Percentiles rank a stretch among this genome's conserved stretches.
These are phyloP conservation scores for Daedaleopsis nitida DNA, from an alignment of 768 basidiomycete species.

Conservation along the genomic window DNA sequence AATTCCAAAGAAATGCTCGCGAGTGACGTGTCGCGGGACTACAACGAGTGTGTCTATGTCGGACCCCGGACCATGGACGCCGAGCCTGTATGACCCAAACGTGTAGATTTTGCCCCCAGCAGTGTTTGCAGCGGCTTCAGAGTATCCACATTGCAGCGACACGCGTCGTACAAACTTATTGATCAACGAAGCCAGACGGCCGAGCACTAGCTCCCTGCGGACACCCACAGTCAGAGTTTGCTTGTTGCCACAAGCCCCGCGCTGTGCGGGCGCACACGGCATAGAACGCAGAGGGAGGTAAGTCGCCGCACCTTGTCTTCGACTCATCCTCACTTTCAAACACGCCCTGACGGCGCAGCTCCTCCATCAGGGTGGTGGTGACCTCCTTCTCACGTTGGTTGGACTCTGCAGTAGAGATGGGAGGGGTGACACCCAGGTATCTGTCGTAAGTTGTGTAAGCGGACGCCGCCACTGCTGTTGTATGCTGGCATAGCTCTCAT, in stretches of 20 bases:
- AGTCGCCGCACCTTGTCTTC: slow-evolving; percentile 70
- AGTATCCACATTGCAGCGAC: slow-evolving; percentile 76
- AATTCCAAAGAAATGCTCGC: slow-evolving; percentile 93
- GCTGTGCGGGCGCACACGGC: background rate
- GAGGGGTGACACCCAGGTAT: slow-evolving; percentile 81
- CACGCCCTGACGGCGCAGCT: slow-evolving; percentile 80
- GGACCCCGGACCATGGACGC: slow-evolving; percentile 92
- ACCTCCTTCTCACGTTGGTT: slow-evolving; percentile 81
- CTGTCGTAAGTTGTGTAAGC: slow-evolving; percentile 37
- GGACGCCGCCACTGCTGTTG: no score
- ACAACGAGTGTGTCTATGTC: slow-evolving; percentile 99
- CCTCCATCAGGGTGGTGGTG: slow-evolving; percentile 84
- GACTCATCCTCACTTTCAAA: slow-evolving; percentile 92
- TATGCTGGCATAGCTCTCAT: background rate
- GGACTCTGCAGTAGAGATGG: slow-evolving; percentile 78
- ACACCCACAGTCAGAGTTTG: background rate
- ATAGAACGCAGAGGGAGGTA: background rate
- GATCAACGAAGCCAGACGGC: slow-evolving; percentile 84
- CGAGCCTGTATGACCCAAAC: slow-evolving; percentile 96
- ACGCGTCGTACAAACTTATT: slow-evolving; percentile 91
- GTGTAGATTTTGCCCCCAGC: slow-evolving; percentile 99
- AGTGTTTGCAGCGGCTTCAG: slow-evolving; percentile 82
- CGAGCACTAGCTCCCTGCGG: slow-evolving; percentile 88
- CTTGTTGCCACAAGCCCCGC: slow-evolving; percentile 11
- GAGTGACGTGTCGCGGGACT: slow-evolving; percentile 92